Conservation (phyloP, 352 stramenopile species). For the Pythium apleroticum region DNA sequence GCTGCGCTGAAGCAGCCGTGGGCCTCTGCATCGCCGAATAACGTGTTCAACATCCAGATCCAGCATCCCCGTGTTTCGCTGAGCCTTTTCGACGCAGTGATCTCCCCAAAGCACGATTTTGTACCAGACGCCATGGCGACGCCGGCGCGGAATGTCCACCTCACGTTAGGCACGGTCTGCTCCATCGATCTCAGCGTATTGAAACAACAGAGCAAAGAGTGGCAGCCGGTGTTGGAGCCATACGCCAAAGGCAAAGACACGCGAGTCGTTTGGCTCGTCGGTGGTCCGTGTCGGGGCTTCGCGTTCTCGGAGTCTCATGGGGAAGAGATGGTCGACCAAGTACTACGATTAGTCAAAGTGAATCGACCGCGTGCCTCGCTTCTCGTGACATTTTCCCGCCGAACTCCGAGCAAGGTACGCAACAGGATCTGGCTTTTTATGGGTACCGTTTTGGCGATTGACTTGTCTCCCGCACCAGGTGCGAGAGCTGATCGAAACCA, state of each 20-base stretch:
- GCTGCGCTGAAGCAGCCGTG: constrained; percentile 43
- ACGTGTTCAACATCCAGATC: constrained; percentile 76
- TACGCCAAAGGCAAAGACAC: constrained; percentile 16
- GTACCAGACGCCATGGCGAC: background rate
- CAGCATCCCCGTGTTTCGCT: constrained; percentile 65
- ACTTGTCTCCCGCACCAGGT: constrained; percentile 23
- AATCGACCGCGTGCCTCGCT: constrained; percentile 25
- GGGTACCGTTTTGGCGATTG: background rate
- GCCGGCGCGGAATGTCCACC: constrained; percentile 32
- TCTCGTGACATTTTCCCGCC: constrained; percentile 68
- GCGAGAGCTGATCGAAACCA: constrained; percentile 33
- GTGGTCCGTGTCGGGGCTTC: constrained; percentile 67
- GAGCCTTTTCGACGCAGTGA: constrained; percentile 57
- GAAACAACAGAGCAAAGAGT: constrained; percentile 20
- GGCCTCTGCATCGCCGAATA: background rate
- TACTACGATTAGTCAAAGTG: constrained; percentile 27
- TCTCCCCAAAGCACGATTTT: constrained; percentile 64
- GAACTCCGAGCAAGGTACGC: constrained; percentile 44
- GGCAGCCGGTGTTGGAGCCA: constrained; percentile 8
- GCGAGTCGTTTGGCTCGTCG: constrained; percentile 56
- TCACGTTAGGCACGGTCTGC: constrained; percentile 58
- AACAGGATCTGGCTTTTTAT: background rate
- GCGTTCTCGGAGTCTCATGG: constrained; percentile 39
- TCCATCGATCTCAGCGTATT: constrained; percentile 12
- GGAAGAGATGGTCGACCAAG: constrained; percentile 40